Base-by-base conservation (phyloP, 2,329 filamentous ascomycete species). In the Phyllosticta citribraziliensis region DNA sequence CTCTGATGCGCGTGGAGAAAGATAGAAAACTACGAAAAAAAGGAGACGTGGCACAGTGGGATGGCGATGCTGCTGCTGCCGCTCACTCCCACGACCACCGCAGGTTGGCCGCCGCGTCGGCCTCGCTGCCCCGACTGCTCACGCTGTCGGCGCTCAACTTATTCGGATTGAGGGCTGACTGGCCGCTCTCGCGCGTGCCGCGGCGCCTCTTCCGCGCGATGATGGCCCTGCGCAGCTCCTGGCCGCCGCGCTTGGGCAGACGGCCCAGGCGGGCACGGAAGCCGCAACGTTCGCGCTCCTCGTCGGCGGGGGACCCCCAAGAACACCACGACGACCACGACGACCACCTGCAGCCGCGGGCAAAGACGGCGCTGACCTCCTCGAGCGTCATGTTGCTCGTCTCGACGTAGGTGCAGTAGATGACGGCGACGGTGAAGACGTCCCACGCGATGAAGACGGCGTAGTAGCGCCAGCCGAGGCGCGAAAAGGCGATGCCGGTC, bases 311-410 rank as follows among this genome's bases (percentile, higher is more conserved):
- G 12, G 9, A 2, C 5, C 30, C 30, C 12, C 33, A 12, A 12
- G 9, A 40, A 14, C 11, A 40, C 33, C 33, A 40, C 11, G 9
- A 11, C 33, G 4, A 14, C 11, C 33, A 17, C 33, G 33, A 11
- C 33, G 6, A 30, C 33, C 11, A 11, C 33, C 8, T 22, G 17
- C 10, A 52, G 51, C 22, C 51, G 17, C n/a, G 9, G 5, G 22
- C 51, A 52, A 80, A 79, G 58, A 79, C 75, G 24, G 71, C 70
- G 20, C 73, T 72, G 12, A 80, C 67, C 66, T 79, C 78, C 65
- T 80, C 78, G 22, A 79, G 70, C 11, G 74, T 79, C 63, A 73
- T 69, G 35, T 73, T 67, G 54, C 73, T 72, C 57, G 70, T 71
- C 61, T 73, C 69, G 55, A 73, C 72, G 61, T 73, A 73, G 59